These are phyloP conservation scores for Colletotrichum eremochloae DNA, from an alignment of 2,329 filamentous ascomycete genomes.

Conservation along the genomic window DNA sequence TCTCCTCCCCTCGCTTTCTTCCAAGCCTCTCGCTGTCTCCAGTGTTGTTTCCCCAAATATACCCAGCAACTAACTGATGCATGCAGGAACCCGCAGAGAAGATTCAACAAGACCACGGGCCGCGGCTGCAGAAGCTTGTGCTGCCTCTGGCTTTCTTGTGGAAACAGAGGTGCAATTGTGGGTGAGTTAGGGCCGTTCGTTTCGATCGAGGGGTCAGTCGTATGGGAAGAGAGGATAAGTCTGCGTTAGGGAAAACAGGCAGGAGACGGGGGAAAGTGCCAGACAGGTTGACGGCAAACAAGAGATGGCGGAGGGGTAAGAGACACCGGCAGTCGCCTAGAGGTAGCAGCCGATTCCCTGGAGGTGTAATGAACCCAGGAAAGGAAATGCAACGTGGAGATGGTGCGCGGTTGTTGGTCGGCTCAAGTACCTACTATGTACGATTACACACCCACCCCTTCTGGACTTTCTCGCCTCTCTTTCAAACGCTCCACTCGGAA, in stretches of 20 bases:
- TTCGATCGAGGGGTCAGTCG: constrained; percentile 2
- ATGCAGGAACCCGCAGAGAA: constrained; percentile 20
- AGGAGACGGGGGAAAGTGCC: constrained; percentile 14
- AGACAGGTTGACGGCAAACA: neutral
- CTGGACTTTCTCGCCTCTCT: constrained; percentile 7
- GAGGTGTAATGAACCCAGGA: constrained; percentile 29
- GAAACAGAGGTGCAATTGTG: neutral
- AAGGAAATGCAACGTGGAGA: constrained; percentile 41
- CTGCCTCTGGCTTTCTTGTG: neutral
- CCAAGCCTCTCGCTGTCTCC: neutral
- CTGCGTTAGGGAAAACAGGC: constrained; percentile 12
- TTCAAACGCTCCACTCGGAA: constrained; percentile 13
- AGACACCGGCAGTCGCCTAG: constrained; percentile 29
- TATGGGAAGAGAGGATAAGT: constrained; percentile 22
- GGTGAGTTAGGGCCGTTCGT: neutral
- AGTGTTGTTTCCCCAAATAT: neutral
- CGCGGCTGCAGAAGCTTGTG: constrained; percentile 19
- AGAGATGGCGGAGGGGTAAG: constrained; percentile 23
- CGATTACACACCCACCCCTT: neutral
- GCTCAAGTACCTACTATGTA: neutral
- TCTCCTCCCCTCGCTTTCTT: neutral
- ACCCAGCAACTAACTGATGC: constrained; percentile 3
- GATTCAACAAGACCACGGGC: constrained; percentile 23
- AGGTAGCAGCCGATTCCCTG: constrained; percentile 26
- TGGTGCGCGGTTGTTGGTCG: constrained; percentile 8